Evolutionary conservation across 306 rosid genomes (phyloP), one percentile per base, ranked within the genome.

Genomic region (Ormosia emarginata): DNA sequence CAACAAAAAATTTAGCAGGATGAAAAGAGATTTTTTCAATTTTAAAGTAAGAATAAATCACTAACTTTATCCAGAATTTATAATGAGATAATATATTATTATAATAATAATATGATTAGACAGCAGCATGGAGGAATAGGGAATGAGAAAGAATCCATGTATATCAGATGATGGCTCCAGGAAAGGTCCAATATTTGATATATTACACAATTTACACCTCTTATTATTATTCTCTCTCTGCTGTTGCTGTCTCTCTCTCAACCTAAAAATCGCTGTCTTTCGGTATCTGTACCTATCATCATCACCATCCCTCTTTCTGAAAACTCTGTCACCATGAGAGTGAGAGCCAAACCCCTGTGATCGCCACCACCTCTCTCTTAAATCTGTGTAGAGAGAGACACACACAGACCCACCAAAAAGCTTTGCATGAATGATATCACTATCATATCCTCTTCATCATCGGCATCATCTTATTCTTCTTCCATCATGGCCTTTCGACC

Each of bases 261-360:
- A 83, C 91, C 93, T 80, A 88, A 90, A 90, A 70, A 84, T 89
- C 90, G 91, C 94, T 89, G 94, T 91, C 93, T 87, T 79, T 85
- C 84, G 84, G 90, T 83, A 82, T 85, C 83, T 80, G 88, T 83
- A 87, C 84, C 94, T 90, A 85, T 89, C 87, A 71, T 86, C 85
- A 82, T 71, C 80, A 66, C 84, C 87, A 73, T 79, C 83, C 86
- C 87, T 82, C 89, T 86, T 78, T 86, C 95, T 85, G 88, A 85
- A 82, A 46, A 80, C 89, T 84, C 90, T 90, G 94, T 83, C 98
- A 87, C 83, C 97, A 91, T 94, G 91, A 92, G 93, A 91, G 93
- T 94, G 94, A 92, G 97, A 92, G 94, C 94, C 94, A 85, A 83
- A 82, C 85, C 79, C 86, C 80, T 79, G 74, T 68, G 68, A 78